Evolutionary conservation across 2,329 filamentous ascomycete species (phyloP), one percentile per base, ranked within the genome.

Genomic region (Xylaria sp.): DNA sequence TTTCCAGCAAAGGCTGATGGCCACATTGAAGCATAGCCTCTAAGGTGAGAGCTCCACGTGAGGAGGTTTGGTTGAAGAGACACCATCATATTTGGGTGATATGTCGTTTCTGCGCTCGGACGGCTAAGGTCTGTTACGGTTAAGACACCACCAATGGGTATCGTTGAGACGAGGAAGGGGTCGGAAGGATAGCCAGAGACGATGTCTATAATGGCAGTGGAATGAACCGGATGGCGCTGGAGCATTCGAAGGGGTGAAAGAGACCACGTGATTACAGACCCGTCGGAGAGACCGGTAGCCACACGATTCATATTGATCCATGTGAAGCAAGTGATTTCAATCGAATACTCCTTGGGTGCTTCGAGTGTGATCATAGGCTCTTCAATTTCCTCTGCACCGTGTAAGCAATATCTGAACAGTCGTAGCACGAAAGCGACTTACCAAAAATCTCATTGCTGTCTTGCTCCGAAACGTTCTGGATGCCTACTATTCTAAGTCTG

Each of bases 231-330:
- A 58, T 86, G 83, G 2, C 87, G 83, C 51, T 84, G 83, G 33
- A 89, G 79, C 60, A 88, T 78, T 31, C 80, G 78, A 54, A 76
- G 78, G 0, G 87, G 87, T 48, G 81, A 80, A 51, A 89, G 74
- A 12, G 87, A 89, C 87, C 87, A 90, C 12, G 89, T 79, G 23
- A 82, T 82, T 43, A 89, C 79, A 23, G 85, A 86, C 39, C 88
- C 88, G 68, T 90, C 88, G 0, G 82, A 83, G 74, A 89, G 86
- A 58, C 86, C 88, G 36, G 87, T 79, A 0, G 82, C 85, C 48
- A 90, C 78, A 25, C 86, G 84, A 73, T 89, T 89, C 71, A 83
- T 82, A 67, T 83, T 85, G 41, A 84, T 78, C 88, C 88, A 90
- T 12, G 86, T 82, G 62, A 89, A 82, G 67, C 84, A 83, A 18